Evolutionary conservation across 2,329 filamentous ascomycete genomes (phyloP), one percentile per base, ranked within the genome.

Genomic region (Kalmusia sp.): DNA sequence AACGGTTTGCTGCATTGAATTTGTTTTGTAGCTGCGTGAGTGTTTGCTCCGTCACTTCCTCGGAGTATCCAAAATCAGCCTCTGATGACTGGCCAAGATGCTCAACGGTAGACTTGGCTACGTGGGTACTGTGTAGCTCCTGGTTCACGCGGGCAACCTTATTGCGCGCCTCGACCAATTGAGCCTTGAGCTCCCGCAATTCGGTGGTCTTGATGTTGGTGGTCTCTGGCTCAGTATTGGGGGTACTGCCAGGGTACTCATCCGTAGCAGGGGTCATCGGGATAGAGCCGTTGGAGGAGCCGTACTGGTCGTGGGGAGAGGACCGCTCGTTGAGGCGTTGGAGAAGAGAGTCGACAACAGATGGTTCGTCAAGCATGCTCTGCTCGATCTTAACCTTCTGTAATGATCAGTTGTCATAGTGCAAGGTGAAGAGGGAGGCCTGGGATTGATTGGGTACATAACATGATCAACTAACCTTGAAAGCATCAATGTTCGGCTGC

Each of bases 101-200:
- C 41, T 86, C 83, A 49, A 83, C 76, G 9, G 85, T 88, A 48
- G 84, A 78, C 63, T 84, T 86, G 28, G 79, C 78, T 51, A 85
- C 82, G 25, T 86, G 85, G 21, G 81, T 86, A 58, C 89, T 85
- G 33, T 85, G 81, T 55, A 91, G 80, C 75, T 92, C 87, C 49
- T 90, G 83, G 52, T 90, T 88, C 68, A 92, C 86, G 51, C 84
- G 87, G 39, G 82, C 84, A 65, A 93, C 90, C 65, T 87, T 84
- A 69, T 81, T 86, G 55, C 89, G 85, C 30, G 90, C 89, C 56
- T 86, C 82, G 37, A 87, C 87, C 46, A 93, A 83, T 74, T 92
- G 85, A 47, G 87, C 75, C 77, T 89, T 90, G 52, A 93, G 79
- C 46, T 84, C 85, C 54, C 86, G 76, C 24, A 92, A 76, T 69